Evolutionary conservation across 1,139 yeast species (phyloP).

Genomic region (Scheffersomyces stambukii): DNA sequence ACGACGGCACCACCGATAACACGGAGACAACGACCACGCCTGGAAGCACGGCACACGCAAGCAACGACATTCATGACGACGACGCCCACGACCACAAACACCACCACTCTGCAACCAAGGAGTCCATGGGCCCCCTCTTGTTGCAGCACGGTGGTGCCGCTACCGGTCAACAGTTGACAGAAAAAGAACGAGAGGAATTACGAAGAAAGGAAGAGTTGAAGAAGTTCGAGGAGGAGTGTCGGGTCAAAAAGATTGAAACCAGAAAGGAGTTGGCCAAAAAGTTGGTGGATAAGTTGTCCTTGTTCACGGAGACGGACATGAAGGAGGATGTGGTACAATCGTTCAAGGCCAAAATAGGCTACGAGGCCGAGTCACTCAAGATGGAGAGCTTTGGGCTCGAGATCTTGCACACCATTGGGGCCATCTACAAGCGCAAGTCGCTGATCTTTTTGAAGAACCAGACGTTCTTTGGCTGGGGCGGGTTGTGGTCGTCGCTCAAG

Average conservation of each 20-base stretch:
- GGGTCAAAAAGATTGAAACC: slow-evolving; percentile 66
- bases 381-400: slow-evolving; percentile 95
- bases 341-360: slow-evolving; percentile 64
- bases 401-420: slow-evolving; percentile 82
- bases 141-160: slow-evolving; percentile 15
- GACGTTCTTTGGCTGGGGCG: slow-evolving; percentile 76
- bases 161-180: slow-evolving; percentile 15
- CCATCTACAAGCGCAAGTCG: slow-evolving; percentile 68
- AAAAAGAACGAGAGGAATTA: slow-evolving; percentile 43
- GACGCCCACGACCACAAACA: background rate
- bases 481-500: slow-evolving; percentile 76
- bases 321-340: slow-evolving; percentile 63
- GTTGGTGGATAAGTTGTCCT: slow-evolving; percentile 61
- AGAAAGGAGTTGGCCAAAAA: slow-evolving; percentile 61
- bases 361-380: slow-evolving; percentile 84
- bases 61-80: background rate
- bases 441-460: slow-evolving; percentile 57
- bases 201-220: slow-evolving; percentile 62
- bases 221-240: slow-evolving; percentile 75
- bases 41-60: background rate
- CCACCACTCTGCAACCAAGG: background rate
- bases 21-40: too few relatives aligned
- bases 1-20: background rate
- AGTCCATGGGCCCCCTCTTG: slow-evolving; percentile 3
- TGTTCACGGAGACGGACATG: slow-evolving; percentile 83